phyloP scores from a whole-genome alignment of 1,139 yeast species.

The Pichia sp. region DNA sequence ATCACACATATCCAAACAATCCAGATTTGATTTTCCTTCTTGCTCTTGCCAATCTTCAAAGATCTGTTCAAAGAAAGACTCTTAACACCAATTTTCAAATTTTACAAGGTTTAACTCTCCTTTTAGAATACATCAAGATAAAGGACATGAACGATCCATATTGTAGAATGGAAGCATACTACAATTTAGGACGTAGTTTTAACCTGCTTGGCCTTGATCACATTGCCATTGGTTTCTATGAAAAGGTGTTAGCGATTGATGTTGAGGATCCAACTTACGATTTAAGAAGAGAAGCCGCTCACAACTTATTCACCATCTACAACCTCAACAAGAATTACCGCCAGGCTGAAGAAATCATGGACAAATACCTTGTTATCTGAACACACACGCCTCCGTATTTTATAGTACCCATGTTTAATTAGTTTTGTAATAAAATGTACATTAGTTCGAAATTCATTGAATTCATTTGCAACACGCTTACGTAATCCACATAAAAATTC shows the following conservation, averaged over 20 bases:
- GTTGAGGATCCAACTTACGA: constrained; percentile 42
- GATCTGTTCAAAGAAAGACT: constrained; percentile 90
- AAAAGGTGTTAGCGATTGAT: constrained; percentile 50
- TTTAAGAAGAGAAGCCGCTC: constrained; percentile 77
- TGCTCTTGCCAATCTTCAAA: constrained; percentile 82
- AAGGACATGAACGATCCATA: constrained; percentile 40
- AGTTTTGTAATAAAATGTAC: too few species aligned
- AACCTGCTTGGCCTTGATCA: constrained; percentile 78
- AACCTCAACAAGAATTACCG: constrained; percentile 69
- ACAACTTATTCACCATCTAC: constrained; percentile 75
- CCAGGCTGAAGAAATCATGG: constrained; percentile 62
- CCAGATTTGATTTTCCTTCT: constrained; percentile 75
- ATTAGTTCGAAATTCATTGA: neutral
- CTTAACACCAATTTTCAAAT: constrained; percentile 83
- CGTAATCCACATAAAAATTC: too few species aligned
- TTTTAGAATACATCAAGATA: constrained; percentile 66
- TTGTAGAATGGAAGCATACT: constrained; percentile 76
- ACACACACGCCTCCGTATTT: too few species aligned
- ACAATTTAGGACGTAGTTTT: constrained; percentile 81
- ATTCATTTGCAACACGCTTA: neutral
- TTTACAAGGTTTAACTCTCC: constrained; percentile 78
- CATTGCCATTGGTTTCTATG: constrained; percentile 71
- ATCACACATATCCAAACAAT: constrained; percentile 62
- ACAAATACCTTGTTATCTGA: constrained; percentile 42
- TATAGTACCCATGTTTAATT: too few species aligned